Base-by-base conservation (phyloP, 768 basidiomycete species). In the Lentinula aciculospora region DNA sequence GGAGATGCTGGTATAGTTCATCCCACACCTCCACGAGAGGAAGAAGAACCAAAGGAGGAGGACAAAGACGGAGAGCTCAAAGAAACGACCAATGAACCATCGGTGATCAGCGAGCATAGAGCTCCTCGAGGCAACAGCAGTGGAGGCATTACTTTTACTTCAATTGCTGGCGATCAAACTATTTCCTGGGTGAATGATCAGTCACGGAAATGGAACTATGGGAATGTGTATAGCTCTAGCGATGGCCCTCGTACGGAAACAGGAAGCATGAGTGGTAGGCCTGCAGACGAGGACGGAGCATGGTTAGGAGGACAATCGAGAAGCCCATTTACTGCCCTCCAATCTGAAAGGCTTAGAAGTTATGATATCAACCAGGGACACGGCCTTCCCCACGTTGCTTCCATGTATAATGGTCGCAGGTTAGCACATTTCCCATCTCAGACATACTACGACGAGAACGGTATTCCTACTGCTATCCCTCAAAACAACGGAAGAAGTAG, bases 71-170 rank as follows among this genome's bases (percentile, higher is more conserved):
- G 23, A 21, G 44, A 23, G 23, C 21, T 6, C 27, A 23, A 29
- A 12, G 12, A 4, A 5, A 17, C 21, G 46, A 29, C 46, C 27
- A 8, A 5, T 47, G 46, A 17, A 47, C 27, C 27, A 2, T 21
- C 44, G 23, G 7, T 9, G 1, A 12, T 19, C 27, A 29, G 17
- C 46, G 46, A 8, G 32, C 32, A 34, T 34, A 13, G 2, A 9
- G 32, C 32, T 9, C 32, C 32, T 34, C 5, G 3, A 42, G 10
- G 29, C 15, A 25, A 28, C 12, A 8, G n/a, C 4, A 45, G 28
- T 28, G 54, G 40, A 27, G 29, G 10, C 40, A 56, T 56, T 9
- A 42, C 44, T 8, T 56, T 56, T n/a, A 56, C 56, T 37, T 21
- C n/a, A n/a, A 34, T 50, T 31, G 4, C 49, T 19, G 49, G 49